phyloP scores from a whole-genome alignment of 345 rosid species.

The Citrus cavaleriei region DNA sequence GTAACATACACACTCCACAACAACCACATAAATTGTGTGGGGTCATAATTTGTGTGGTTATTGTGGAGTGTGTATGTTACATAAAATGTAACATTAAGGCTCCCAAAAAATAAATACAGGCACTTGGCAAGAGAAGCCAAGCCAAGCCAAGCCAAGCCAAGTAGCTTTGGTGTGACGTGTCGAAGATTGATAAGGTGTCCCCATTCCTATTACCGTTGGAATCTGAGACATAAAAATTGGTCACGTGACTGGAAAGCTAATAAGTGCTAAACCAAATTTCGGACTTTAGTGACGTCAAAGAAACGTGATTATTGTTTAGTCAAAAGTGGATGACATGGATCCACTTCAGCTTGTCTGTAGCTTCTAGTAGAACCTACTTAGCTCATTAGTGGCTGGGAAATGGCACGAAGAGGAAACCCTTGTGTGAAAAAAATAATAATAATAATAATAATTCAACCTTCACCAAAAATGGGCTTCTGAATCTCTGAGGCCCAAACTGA shows the following conservation, averaged over 20 bases:
- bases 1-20: accelerated
- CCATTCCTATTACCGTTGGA: too few relatives aligned
- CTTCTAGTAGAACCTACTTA: too few relatives aligned
- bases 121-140: neutral
- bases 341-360: conserved; percentile 18
- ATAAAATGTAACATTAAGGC: accelerated
- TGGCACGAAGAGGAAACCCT: neutral
- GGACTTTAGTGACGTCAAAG: neutral
- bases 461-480: neutral
- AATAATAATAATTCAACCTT: neutral
- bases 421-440: too few relatives aligned
- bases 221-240: too few relatives aligned
- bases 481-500: neutral
- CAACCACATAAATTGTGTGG: accelerated
- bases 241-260: conserved; percentile 4
- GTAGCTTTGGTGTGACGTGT: neutral
- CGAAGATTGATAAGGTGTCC: neutral
- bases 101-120: neutral
- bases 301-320: neutral
- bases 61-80: accelerated
- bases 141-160: too few relatives aligned
- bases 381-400: neutral
- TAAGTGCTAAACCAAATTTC: neutral
- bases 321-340: conserved; percentile 25
- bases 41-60: accelerated